Evolutionary conservation across 441 rosid species (phyloP), one percentile per base, ranked within the genome.

Genomic region (California macrophylla): DNA sequence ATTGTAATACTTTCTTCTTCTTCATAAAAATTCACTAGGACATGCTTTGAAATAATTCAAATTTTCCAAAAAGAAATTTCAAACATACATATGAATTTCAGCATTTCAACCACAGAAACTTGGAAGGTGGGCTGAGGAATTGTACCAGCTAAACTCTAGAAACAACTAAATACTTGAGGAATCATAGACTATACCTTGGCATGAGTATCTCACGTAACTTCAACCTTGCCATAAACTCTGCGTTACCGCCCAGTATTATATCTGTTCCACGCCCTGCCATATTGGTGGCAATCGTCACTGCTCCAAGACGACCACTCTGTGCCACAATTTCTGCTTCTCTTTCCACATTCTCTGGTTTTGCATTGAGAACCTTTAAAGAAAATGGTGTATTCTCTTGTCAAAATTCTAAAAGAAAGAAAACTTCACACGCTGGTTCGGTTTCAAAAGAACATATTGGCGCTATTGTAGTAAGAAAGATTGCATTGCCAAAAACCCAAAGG

Each of bases 201-300:
- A 93, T 91, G 23, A 91, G 91, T 78, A 91, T 89, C 85, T 93
- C 98, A 29, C 98, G 93, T 42, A 93, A 85, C 87, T 91, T 93
- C 87, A 93, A 79, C 81, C 98, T 89, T 72, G 97, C 97, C 92
- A 93, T 93, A 82, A 93, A 93, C 77, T 91, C 98, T 9, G 97
- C 96, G 72, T 91, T 93, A 66, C 98, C 98, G 76, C 97, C 98
- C 38, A 93, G 97, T 70, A 93, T 93, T 65, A 91, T 93, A 77
- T 93, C 98, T 72, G 98, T 93, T 80, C 98, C 98, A 78, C 97
- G 95, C 74, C 98, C 98, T 24, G 97, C 98, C 98, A 91, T 93
- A 75, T 93, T 91, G 71, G 98, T 93, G 68, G 98, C 98, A 76
- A 93, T 93, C 67, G 97, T 93, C 68, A 93, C 98, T 16, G 96